Evolutionary conservation across 164 flowering plant genomes (phyloP).

Genomic region (Pachysandra terminalis): DNA sequence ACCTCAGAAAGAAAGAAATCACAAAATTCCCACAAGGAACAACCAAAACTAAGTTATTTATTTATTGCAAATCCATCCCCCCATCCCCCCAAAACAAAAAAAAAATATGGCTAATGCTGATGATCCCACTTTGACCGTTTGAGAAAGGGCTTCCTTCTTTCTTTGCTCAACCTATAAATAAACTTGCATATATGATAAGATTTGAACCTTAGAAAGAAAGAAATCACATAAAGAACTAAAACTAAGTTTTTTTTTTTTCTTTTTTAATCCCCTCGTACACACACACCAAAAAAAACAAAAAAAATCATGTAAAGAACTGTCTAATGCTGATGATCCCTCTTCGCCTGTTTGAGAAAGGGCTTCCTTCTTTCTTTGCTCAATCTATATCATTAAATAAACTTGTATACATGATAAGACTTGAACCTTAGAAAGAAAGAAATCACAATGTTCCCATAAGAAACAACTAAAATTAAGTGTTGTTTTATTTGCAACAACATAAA

Average conservation of each 20-base stretch:
- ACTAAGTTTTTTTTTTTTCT: too few relatives aligned
- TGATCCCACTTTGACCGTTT: constrained; percentile 59
- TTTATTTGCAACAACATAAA: too few relatives aligned
- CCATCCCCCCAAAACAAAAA: too few relatives aligned
- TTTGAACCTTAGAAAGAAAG: neutral
- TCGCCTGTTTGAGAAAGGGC: constrained; percentile 72
- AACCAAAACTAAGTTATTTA: neutral
- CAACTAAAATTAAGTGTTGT: neutral
- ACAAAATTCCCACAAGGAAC: neutral
- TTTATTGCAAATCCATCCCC: too few relatives aligned
- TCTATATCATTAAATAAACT: constrained; percentile 32
- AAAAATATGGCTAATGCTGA: constrained; percentile 59
- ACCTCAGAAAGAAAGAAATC: neutral
- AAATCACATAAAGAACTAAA: neutral
- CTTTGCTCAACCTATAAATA: constrained; percentile 80
- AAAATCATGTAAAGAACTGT: constrained; percentile 82
- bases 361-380: constrained; percentile 93
- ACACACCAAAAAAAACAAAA: too few relatives aligned
- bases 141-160: constrained; percentile 83
- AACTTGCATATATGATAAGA: too few relatives aligned
- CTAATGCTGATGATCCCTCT: constrained; percentile 59
- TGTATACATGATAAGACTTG: too few relatives aligned
- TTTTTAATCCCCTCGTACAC: too few relatives aligned
- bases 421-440: neutral
- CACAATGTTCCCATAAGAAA: neutral